Evolutionary conservation across 2,329 filamentous ascomycete species (phyloP).

Genomic region (Xylaria sp.): DNA sequence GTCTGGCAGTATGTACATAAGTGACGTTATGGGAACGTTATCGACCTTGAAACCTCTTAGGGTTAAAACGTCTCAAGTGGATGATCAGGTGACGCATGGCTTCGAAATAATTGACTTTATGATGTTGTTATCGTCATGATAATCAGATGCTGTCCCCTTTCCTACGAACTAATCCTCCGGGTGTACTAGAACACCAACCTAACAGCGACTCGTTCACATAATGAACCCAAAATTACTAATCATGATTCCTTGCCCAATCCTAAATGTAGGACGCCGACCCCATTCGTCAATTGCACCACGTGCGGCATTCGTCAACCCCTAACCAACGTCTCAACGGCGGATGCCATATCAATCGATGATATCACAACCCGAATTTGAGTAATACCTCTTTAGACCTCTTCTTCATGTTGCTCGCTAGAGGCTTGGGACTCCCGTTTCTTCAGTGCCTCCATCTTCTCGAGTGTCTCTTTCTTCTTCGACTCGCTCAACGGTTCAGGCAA

Average conservation of each 20-base stretch:
- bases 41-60: no score
- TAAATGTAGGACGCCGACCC: background rate
- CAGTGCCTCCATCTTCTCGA: background rate
- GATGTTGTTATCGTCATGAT: background rate
- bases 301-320: background rate
- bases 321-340: background rate
- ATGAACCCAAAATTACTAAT: background rate
- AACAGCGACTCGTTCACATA: background rate
- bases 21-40: no score
- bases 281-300: background rate
- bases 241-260: background rate
- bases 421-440: background rate
- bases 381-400: background rate
- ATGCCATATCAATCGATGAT: background rate
- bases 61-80: no score
- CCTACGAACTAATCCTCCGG: background rate
- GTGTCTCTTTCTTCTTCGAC: background rate
- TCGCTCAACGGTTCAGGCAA: no score
- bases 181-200: background rate
- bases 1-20: no score
- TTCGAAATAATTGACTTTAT: background rate
- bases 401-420: background rate
- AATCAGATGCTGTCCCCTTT: background rate
- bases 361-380: background rate
- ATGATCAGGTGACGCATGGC: background rate